Percentiles rank a stretch among this genome's conserved stretches.
These are phyloP conservation scores for Ocimum tenuiflorum DNA, from an alignment of 257 asterid species.

Conservation along the genomic window DNA sequence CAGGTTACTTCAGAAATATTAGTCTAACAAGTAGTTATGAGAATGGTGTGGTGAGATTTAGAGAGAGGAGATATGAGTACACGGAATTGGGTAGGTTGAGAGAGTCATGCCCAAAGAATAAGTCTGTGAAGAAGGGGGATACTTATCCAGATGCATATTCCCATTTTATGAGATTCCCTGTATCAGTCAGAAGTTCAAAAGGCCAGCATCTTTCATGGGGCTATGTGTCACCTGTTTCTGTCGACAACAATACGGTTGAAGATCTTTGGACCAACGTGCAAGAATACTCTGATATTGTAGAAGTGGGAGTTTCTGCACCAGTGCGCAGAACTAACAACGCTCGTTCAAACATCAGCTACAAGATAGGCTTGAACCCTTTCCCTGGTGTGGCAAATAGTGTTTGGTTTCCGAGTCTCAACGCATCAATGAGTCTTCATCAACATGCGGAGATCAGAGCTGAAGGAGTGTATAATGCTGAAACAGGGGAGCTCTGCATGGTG, in stretches of 20 bases:
- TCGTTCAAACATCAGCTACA: slow-evolving; percentile 44
- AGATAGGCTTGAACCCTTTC: slow-evolving; percentile 17
- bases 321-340: neutral
- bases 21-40: slow-evolving; percentile 7
- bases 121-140: slow-evolving; percentile 16
- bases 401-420: slow-evolving; percentile 8
- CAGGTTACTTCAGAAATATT: slow-evolving; percentile 36
- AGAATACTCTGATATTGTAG: neutral
- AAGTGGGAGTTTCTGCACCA: neutral
- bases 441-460: slow-evolving; percentile 41
- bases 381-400: neutral
- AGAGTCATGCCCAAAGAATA: slow-evolving; percentile 22
- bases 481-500: slow-evolving; percentile 59
- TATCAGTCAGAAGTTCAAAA: slow-evolving; percentile 24
- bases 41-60: neutral
- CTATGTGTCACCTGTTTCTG: slow-evolving; percentile 33
- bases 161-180: slow-evolving; percentile 38
- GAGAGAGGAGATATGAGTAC: slow-evolving; percentile 43
- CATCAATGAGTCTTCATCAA: neutral
- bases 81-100: slow-evolving; percentile 33
- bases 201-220: slow-evolving; percentile 35
- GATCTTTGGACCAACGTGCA: neutral
- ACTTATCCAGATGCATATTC: slow-evolving; percentile 39
- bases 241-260: slow-evolving; percentile 19
- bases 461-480: slow-evolving; percentile 44